A percentile compares a stretch with the other conserved stretches of the same genome.
phyloP scores from a whole-genome alignment of 306 rosid species.

The Sindora glabra region DNA sequence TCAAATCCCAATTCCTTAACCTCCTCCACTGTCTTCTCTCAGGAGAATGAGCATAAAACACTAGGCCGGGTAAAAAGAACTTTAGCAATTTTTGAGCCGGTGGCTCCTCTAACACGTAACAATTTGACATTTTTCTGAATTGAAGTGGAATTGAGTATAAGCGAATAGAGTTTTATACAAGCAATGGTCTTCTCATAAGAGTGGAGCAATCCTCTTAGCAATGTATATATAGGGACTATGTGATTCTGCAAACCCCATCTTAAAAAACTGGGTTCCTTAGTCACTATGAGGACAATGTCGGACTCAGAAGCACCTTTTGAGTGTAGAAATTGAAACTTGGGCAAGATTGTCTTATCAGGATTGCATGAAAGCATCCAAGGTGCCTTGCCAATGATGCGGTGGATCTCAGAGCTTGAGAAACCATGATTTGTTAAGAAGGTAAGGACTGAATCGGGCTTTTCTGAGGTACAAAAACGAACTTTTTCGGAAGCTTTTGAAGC shows the following conservation, averaged over 20 bases:
- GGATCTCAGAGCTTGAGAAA: background rate
- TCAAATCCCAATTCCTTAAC: no score
- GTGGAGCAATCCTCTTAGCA: background rate
- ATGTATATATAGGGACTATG: constrained; percentile 1
- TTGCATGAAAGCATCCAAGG: background rate
- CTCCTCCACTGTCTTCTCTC: no score
- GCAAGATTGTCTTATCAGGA: background rate
- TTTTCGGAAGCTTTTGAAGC: constrained; percentile 19
- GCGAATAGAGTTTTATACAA: background rate
- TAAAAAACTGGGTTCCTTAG: background rate
- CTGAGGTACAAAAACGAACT: constrained; percentile 8
- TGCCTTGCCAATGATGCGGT: background rate
- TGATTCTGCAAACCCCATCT: background rate
- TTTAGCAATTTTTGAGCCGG: background rate
- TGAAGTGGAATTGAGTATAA: background rate
- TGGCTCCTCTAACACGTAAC: constrained; percentile 1
- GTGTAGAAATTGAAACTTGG: constrained; percentile 16
- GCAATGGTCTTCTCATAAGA: background rate
- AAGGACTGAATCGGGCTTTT: constrained; percentile 23
- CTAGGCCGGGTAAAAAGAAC: background rate
- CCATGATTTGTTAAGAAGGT: background rate
- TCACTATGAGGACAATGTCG: background rate
- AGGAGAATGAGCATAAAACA: background rate
- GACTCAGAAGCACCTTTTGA: constrained; percentile 19
- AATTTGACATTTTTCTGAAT: background rate